Conservation (phyloP, 441 rosid species). For the Croton setiger region DNA sequence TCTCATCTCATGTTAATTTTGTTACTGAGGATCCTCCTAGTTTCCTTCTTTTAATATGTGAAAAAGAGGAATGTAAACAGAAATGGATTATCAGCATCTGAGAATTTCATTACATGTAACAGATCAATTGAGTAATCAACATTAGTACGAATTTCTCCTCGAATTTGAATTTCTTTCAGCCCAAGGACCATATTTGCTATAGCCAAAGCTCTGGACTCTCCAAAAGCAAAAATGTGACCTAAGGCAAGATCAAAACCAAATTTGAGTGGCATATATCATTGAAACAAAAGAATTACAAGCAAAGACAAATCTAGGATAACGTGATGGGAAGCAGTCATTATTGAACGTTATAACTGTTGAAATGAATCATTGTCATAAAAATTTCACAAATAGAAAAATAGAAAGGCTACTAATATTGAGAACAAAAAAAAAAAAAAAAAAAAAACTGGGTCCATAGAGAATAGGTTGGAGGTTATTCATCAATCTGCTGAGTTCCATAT, state of each 20-base stretch:
- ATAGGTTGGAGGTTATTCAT: too few relatives aligned
- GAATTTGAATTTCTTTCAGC: conserved; percentile 98
- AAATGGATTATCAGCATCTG: conserved; percentile 20
- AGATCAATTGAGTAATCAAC: conserved; percentile 98
- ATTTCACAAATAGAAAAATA: not conserved
- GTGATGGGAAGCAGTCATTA: not conserved
- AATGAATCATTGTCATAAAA: not conserved
- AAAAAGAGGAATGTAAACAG: not conserved
- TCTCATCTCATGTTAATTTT: conserved; percentile 24
- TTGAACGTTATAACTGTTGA: not conserved
- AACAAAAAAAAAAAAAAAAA: not conserved
- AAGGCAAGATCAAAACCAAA: conserved; percentile 24
- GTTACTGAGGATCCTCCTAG: conserved; percentile 8
- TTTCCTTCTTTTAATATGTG: not conserved
- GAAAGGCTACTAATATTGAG: not conserved
- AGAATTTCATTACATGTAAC: conserved; percentile 66
- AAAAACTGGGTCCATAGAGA: not conserved
- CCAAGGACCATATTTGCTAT: conserved; percentile 99
- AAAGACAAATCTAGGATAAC: not conserved
- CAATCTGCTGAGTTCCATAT: not conserved
- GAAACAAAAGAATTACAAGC: conserved; percentile 11
- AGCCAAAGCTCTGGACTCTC: conserved; percentile 98
- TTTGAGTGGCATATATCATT: conserved; percentile 21
- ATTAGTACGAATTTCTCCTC: conserved; percentile 98
- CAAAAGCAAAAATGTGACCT: conserved; percentile 99